phyloP scores from a whole-genome alignment of 2,329 filamentous ascomycete genomes.

The Blastomyces parvus region DNA sequence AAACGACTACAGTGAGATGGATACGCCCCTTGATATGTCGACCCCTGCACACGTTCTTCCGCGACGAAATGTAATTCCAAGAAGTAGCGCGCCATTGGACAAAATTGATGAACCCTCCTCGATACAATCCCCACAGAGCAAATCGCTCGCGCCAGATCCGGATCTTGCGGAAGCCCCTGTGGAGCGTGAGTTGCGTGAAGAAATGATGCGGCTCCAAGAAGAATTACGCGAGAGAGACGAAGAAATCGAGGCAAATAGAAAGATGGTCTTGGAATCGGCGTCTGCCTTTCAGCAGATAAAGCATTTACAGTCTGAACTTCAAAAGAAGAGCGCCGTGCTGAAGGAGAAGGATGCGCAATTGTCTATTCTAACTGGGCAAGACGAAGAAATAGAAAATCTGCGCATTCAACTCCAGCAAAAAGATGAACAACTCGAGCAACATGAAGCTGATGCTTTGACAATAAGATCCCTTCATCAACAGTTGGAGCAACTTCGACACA shows the following conservation, averaged over 20 bases:
- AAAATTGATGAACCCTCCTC: constrained; percentile 27
- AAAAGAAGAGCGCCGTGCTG: constrained; percentile 24
- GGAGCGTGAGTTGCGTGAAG: constrained; percentile 22
- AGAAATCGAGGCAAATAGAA: constrained; percentile 25
- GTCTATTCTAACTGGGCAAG: constrained; percentile 1
- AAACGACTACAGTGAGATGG: constrained; percentile 35
- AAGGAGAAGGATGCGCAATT: constrained; percentile 19
- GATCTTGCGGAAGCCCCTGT: constrained; percentile 16
- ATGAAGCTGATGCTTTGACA: constrained; percentile 19
- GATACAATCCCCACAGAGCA: constrained; percentile 14
- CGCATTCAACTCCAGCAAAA: constrained; percentile 9
- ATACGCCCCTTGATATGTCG: constrained; percentile 36
- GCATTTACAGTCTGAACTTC: constrained; percentile 31
- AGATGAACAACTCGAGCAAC: constrained; percentile 9
- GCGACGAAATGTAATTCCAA: constrained; percentile 17
- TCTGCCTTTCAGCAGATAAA: constrained; percentile 32
- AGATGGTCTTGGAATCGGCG: constrained; percentile 26
- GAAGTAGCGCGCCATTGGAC: constrained; percentile 26
- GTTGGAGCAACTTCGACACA: constrained; percentile 10
- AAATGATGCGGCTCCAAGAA: constrained; percentile 26
- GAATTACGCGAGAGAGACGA: constrained; percentile 28
- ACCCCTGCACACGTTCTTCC: constrained; percentile 33
- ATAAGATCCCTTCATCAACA: constrained; percentile 16
- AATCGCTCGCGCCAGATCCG: neutral
- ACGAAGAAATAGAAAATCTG: constrained; percentile 12